These are phyloP conservation scores for Gamsiella multidivaricata DNA, from an alignment of 192 early-diverging fungal species.

Conservation along the genomic window DNA sequence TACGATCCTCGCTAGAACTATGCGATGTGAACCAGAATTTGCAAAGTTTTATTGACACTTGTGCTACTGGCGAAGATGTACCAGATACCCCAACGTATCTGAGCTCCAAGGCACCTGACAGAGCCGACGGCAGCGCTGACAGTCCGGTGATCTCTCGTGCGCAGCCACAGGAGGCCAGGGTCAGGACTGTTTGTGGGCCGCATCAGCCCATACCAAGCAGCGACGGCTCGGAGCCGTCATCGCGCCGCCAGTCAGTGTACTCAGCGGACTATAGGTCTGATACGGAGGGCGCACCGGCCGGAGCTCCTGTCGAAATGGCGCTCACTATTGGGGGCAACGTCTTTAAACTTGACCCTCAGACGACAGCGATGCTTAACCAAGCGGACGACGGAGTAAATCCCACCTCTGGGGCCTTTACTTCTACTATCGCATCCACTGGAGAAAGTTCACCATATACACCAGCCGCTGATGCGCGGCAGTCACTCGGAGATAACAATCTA, in stretches of 20 bases:
- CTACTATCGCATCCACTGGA: conserved; percentile 1
- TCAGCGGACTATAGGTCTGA: conserved; percentile 7
- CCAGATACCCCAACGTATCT: conserved; percentile 51
- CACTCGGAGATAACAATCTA: conserved; percentile 20
- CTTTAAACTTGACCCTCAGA: conserved; percentile 40
- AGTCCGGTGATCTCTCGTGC: conserved; percentile 20
- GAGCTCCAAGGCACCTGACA: background rate
- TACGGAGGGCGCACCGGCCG: background rate
- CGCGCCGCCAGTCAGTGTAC: conserved; percentile 18
- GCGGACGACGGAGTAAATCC: conserved; percentile 1
- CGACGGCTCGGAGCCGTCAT: conserved; percentile 3
- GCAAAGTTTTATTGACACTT: conserved; percentile 66
- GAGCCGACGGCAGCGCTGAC: background rate
- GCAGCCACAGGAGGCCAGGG: conserved; percentile 24
- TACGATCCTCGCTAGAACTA: conserved; percentile 72
- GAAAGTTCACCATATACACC: background rate
- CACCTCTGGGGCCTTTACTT: background rate
- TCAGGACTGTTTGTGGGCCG: conserved; percentile 34
- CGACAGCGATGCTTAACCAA: conserved; percentile 18
- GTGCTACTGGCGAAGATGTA: conserved; percentile 71
- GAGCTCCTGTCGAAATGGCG: conserved; percentile 26
- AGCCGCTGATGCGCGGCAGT: background rate
- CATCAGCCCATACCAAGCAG: conserved; percentile 24
- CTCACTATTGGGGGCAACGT: conserved; percentile 30
- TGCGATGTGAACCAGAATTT: conserved; percentile 75